Evolutionary conservation across 768 basidiomycete species (phyloP), one percentile per base, ranked within the genome.

Genomic region (Kwoniella sp.): DNA sequence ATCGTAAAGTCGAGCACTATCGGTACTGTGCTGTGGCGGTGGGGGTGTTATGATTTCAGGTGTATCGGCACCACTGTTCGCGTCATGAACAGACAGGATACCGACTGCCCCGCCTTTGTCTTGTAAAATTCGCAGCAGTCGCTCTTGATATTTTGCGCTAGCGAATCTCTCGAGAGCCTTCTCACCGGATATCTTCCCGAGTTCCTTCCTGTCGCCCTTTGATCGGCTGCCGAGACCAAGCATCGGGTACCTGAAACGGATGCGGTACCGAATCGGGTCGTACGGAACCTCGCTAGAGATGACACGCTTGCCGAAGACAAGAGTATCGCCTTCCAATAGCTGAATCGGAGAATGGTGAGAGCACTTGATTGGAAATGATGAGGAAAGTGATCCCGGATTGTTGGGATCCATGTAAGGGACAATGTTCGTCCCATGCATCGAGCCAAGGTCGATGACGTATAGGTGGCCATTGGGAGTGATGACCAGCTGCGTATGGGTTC

Each of bases 401-500:
- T n/a, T 8, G 38, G 20, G 45, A 22, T 20, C 31, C 23, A 22
- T 28, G 29, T 38, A 15, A 7, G 63, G 37, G 11, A 37, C 25
- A 57, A 74, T 65, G 50, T 22, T 45, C 7, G 68, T 69, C n/a
- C 68, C 68, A 52, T 74, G 73, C 25, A 58, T 25, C 1, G 70
- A 71, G n/a, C 53, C 55, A 8, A 74, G 64, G 55, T 74, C 73
- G 31, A 55, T 66, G 28, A 74, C n/a, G 61, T 69, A 68, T 26
- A 74, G 63, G 28, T 63, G 66, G 12, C 65, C 68, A 3, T 63
- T 58, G 11, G 47, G 47, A 4, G 65, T 69, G 48, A 72, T 47
- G 30, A 45, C 58, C 2, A 71, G 34, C 23, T 60, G 63, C 23
- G 65, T 63, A 50, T 74, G 73, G 37, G 29, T 22, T 15, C 70